These are phyloP conservation scores for Penicillium expansum DNA, from an alignment of 2,329 filamentous ascomycete species.

Conservation along the genomic window DNA sequence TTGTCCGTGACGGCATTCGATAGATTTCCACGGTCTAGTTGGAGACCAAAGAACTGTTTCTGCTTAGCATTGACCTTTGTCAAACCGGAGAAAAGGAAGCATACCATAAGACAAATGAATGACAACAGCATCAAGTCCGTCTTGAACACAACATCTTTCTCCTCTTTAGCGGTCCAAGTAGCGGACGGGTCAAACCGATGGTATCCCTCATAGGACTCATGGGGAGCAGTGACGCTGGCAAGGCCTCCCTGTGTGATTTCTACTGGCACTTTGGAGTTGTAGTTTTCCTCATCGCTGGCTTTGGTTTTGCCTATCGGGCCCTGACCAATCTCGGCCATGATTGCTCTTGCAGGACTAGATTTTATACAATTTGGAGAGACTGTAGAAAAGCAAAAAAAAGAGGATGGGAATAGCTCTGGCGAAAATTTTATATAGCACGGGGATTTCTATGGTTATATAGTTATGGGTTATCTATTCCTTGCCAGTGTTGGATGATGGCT, in stretches of 20 bases:
- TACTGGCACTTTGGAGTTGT: background rate
- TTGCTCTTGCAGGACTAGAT: background rate
- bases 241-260: background rate
- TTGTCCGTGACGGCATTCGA: constrained; percentile 57
- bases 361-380: background rate
- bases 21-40: constrained; percentile 60
- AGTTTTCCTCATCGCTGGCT: background rate
- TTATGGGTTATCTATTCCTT: background rate
- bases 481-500: background rate
- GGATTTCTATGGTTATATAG: background rate
- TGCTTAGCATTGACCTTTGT: background rate
- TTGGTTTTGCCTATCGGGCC: background rate
- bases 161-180: constrained; percentile 30
- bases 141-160: constrained; percentile 30
- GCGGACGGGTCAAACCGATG: constrained; percentile 43
- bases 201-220: constrained; percentile 40
- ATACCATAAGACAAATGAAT: constrained; percentile 15
- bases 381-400: background rate
- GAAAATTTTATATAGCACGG: background rate
- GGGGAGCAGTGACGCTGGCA: background rate
- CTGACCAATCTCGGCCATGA: background rate
- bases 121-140: constrained; percentile 17
- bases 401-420: background rate
- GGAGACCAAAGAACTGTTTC: constrained; percentile 57
- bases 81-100: constrained; percentile 13